Base-by-base conservation (phyloP, 1,139 yeast species). In the Spathaspora sp. region DNA sequence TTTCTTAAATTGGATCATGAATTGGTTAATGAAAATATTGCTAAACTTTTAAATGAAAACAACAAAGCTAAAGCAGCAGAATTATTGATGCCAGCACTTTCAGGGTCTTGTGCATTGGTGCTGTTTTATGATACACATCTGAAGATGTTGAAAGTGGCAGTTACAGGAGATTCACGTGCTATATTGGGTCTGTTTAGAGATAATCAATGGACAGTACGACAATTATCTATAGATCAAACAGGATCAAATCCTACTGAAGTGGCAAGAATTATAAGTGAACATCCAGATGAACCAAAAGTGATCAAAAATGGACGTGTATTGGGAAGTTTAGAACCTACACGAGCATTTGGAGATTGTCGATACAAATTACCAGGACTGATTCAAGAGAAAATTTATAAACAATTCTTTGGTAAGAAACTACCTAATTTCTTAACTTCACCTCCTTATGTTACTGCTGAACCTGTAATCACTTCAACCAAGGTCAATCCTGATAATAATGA, bases 321-420 rank as follows among this genome's bases (percentile, higher is more conserved):
- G 56, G 99, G 99, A 0, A 82, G 91, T n/a, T 76, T 93, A 52
- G 99, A 95, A 65, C 99, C 99, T 4, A 83, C 96, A 0, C 77
- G 99, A 58, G 96, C 98, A 1, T 95, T 93, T 73, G 99, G 99
- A 42, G 99, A 93, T 66, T 96, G 97, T 51, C 79, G 97, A 52
- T 93, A 89, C 65, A 93, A 93, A 63, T 75, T 89, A 25, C 86
- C 88, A 25, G 76, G 76, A 2, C 82, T 84, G 26, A 78, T 89
- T 51, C 97, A 95, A 59, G 86, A 86, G 47, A 70, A 79, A 48
- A 77, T 87, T 24, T 86, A 89, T 55, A 77, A 84, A 51, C 86
- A 84, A 59, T 86, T 89, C 56, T 91, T 91, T 63, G 96, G 97
- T 33, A 81, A 93, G 60, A 73, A 85, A 49, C 81, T 88, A 42